Base-by-base conservation (phyloP, 2,329 filamentous ascomycete species). In the Drechslerella coelobrocha region DNA sequence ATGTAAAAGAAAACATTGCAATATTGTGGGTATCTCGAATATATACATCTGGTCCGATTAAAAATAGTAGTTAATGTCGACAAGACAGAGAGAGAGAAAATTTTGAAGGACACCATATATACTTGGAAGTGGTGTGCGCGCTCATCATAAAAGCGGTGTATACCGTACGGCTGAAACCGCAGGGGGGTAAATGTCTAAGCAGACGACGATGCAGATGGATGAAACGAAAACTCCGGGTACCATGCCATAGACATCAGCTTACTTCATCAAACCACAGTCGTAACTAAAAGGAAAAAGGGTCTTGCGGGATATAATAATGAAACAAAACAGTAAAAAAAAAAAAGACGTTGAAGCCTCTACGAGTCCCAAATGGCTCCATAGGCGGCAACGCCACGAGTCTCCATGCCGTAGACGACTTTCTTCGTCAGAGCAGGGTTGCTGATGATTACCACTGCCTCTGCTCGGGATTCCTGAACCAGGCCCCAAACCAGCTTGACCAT, bases 371-470 rank as follows among this genome's bases (percentile, higher is more conserved):
- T 78, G 27, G 78, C 76, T 5, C 78, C 78, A 74, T 76, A 79
- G 9, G 78, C 77, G 24, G 78, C 75, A 27, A 80, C 73, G 0
- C 79, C 79, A 37, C 78, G 73, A 47, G 73, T 75, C 69, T 80
- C 78, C 76, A 80, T 75, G 61, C 76, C 79, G 73, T 79, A 79
- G 9, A 80, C 79, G 17, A 80, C 75, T 52, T 78, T 73, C 54
- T 77, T 77, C 10, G 79, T 80, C 65, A 80, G 60, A 31, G 74
- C 75, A 57, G 76, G 75, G 56, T 80, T 80, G 48, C 76, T 77
- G 54, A 80, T 78, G 51, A 77, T 73, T 61, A 79, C 77, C 17
- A 80, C 76, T 7, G 79, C 79, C 59, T 80, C 79, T 0, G 79
- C 79, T 0, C 73, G 59, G 31, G 75, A 77, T 19, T 78, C 75